These are phyloP conservation scores for Coemansia sp. DNA, from an alignment of 192 early-diverging fungal species.

Conservation along the genomic window DNA sequence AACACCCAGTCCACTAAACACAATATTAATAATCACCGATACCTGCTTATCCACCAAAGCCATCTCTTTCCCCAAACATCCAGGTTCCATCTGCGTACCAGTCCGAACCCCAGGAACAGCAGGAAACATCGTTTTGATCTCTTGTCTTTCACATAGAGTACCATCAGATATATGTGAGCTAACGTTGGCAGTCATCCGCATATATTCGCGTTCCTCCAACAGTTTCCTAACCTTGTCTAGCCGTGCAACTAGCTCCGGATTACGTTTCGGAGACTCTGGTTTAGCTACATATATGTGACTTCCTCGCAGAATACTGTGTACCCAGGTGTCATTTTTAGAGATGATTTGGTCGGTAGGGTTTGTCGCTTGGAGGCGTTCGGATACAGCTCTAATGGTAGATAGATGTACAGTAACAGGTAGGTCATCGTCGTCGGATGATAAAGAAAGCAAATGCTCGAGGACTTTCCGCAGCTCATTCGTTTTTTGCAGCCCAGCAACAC, in stretches of 20 bases:
- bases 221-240: slow-evolving; percentile 37
- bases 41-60: slow-evolving; percentile 31
- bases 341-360: background rate
- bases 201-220: slow-evolving; percentile 48
- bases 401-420: slow-evolving; percentile 15
- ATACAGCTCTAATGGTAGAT: slow-evolving; percentile 21
- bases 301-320: slow-evolving; percentile 37
- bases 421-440: background rate
- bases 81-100: slow-evolving; percentile 9
- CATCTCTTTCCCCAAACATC: slow-evolving; percentile 32
- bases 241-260: slow-evolving; percentile 42
- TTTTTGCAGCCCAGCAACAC: slow-evolving; percentile 8
- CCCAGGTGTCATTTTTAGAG: slow-evolving; percentile 9
- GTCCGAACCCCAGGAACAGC: slow-evolving; percentile 42
- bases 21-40: slow-evolving; percentile 44
- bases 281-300: slow-evolving; percentile 32
- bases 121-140: slow-evolving; percentile 15
- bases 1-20: slow-evolving; percentile 50
- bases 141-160: background rate
- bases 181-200: slow-evolving; percentile 28
- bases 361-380: slow-evolving; percentile 6
- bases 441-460: slow-evolving; percentile 2
- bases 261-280: slow-evolving; percentile 21
- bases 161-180: background rate
- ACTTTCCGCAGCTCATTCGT: background rate